Evolutionary conservation across 1,139 yeast species (phyloP).

Genomic region (Yamadazyma sp.): DNA sequence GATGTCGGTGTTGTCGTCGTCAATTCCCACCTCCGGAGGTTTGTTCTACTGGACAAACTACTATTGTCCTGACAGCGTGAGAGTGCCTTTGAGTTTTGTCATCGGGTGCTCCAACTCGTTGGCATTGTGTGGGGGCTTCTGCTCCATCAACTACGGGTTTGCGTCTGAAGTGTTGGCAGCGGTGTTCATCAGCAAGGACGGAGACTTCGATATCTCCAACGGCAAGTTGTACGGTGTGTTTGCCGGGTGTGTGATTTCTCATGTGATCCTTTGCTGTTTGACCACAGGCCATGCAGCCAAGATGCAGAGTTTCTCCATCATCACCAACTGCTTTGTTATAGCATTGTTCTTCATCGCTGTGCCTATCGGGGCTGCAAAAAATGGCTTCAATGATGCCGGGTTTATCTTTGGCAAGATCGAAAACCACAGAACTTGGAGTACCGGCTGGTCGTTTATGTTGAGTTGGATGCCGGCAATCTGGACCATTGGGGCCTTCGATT

Average conservation of each 20-base stretch:
- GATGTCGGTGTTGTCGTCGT: constrained; percentile 65
- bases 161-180: constrained; percentile 38
- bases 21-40: constrained; percentile 77
- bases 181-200: constrained; percentile 30
- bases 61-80: constrained; percentile 30
- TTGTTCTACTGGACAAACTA: constrained; percentile 57
- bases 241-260: constrained; percentile 31
- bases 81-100: constrained; percentile 41
- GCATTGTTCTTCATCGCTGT: constrained; percentile 64
- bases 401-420: constrained; percentile 57
- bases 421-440: constrained; percentile 58
- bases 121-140: constrained; percentile 38
- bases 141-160: constrained; percentile 41
- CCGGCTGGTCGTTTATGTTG: constrained; percentile 65
- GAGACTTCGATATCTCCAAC: constrained; percentile 31
- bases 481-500: constrained; percentile 70
- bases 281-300: constrained; percentile 49
- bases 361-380: constrained; percentile 50
- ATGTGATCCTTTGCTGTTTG: constrained; percentile 29
- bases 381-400: constrained; percentile 37
- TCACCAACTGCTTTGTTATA: constrained; percentile 54
- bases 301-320: constrained; percentile 60
- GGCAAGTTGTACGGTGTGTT: constrained; percentile 37
- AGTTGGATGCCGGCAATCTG: constrained; percentile 68
- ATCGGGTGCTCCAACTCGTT: constrained; percentile 45